phyloP scores from a whole-genome alignment of 78 protist genomes.

The Anaeramoeba ignava region DNA sequence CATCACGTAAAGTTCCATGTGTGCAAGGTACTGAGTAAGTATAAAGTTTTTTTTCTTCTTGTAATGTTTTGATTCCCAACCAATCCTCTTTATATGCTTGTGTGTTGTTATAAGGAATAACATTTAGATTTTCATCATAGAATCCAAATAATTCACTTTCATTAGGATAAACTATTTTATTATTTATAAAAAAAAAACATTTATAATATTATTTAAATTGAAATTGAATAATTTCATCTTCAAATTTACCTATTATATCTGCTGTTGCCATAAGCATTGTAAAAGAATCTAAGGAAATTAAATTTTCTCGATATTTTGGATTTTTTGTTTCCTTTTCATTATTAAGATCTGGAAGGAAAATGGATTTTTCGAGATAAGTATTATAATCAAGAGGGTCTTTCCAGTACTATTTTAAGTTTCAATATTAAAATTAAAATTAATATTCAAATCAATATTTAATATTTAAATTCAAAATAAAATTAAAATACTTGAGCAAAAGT shows the following conservation, averaged over 20 bases:
- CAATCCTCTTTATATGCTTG: not conserved
- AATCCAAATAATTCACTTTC: not conserved
- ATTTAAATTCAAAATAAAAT: not conserved
- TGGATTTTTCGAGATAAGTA: not conserved
- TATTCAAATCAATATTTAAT: not conserved
- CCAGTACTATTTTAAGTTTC: no score
- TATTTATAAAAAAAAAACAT: no score
- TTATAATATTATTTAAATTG: no score
- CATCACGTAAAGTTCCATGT: not conserved
- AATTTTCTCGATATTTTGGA: slow-evolving; percentile 1
- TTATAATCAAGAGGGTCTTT: not conserved
- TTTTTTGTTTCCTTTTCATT: not conserved
- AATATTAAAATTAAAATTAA: not conserved
- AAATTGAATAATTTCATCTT: no score
- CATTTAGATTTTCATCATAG: not conserved
- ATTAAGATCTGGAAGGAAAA: not conserved
- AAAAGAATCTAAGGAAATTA: not conserved
- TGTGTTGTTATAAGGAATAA: not conserved
- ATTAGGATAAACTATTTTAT: not conserved
- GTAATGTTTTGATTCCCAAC: not conserved
- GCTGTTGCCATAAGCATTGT: not conserved
- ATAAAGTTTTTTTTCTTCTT: not conserved
- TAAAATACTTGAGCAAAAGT: not conserved
- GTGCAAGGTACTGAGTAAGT: not conserved
- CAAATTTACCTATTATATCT: no score